Evolutionary conservation across 2,329 filamentous ascomycete species (phyloP).

Genomic region (Aspergillus piperis): DNA sequence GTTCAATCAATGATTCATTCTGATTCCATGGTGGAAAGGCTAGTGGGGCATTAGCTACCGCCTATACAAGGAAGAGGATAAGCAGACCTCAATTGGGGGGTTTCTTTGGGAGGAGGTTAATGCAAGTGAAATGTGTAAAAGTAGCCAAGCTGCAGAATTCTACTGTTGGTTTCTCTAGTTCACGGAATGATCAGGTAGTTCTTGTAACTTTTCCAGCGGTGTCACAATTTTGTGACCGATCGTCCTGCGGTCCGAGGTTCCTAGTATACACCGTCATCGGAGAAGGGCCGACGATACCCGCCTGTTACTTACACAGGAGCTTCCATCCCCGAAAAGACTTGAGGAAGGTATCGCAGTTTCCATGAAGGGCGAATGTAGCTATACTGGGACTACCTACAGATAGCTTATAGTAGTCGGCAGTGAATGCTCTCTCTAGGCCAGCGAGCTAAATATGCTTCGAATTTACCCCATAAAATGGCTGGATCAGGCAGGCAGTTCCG

Average conservation of each 20-base stretch:
- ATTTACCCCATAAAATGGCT: not conserved
- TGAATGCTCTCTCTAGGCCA: too few species aligned
- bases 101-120: not conserved
- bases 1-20: slow-evolving; percentile 12
- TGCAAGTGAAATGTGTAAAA: slow-evolving; percentile 5
- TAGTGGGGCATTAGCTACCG: not conserved
- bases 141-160: not conserved
- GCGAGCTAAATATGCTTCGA: too few species aligned
- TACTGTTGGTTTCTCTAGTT: not conserved
- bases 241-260: not conserved
- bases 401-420: not conserved
- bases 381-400: not conserved
- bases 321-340: too few species aligned
- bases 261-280: not conserved
- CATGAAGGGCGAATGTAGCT: too few species aligned
- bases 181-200: not conserved
- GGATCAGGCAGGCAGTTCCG: slow-evolving; percentile 2
- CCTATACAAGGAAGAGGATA: not conserved
- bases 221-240: not conserved
- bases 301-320: not conserved
- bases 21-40: not conserved
- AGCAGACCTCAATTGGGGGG: not conserved
- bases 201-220: not conserved
- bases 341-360: too few species aligned
- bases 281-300: not conserved